Conservation (phyloP, 495 filamentous ascomycete species). For the Cenococcum geophilum region DNA sequence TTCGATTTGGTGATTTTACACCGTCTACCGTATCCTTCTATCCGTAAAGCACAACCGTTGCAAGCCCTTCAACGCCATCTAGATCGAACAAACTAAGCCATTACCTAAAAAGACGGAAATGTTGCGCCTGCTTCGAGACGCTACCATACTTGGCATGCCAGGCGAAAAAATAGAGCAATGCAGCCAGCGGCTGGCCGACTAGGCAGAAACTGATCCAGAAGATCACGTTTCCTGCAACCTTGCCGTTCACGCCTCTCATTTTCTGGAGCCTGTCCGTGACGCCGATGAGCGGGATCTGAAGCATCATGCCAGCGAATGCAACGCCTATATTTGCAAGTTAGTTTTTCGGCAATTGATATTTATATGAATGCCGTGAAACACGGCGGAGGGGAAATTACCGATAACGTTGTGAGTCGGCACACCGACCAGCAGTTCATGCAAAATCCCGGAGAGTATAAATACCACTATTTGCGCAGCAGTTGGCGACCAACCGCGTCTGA, state of each 20-base stretch:
- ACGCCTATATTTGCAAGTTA: conserved; percentile 51
- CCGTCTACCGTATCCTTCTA: too few relatives aligned
- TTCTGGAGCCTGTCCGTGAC: conserved; percentile 72
- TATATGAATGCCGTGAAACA: conserved; percentile 1
- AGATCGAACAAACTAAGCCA: too few relatives aligned
- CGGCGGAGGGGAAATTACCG: conserved; percentile 45
- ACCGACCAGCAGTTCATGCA: conserved; percentile 90
- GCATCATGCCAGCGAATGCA: conserved; percentile 87
- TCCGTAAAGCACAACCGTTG: too few relatives aligned
- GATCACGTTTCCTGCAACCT: conserved; percentile 78
- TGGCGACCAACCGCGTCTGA: conserved; percentile 70
- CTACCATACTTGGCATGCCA: conserved; percentile 98
- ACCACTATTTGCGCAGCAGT: conserved; percentile 64
- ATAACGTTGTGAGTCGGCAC: conserved; percentile 94
- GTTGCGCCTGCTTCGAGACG: conserved; percentile 41
- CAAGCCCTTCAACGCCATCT: too few relatives aligned
- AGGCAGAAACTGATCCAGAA: conserved; percentile 96
- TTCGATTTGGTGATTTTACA: too few relatives aligned
- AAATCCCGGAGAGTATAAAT: conserved; percentile 75
- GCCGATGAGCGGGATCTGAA: conserved; percentile 82
- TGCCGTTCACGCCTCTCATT: conserved; percentile 64
- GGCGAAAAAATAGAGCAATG: conserved; percentile 88
- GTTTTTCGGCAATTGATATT: not conserved
- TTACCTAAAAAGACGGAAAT: not conserved
- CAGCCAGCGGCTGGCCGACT: conserved; percentile 86